Conservation (phyloP, 805 yeast genomes). For the Saccharomycopsis synnaedendra region DNA sequence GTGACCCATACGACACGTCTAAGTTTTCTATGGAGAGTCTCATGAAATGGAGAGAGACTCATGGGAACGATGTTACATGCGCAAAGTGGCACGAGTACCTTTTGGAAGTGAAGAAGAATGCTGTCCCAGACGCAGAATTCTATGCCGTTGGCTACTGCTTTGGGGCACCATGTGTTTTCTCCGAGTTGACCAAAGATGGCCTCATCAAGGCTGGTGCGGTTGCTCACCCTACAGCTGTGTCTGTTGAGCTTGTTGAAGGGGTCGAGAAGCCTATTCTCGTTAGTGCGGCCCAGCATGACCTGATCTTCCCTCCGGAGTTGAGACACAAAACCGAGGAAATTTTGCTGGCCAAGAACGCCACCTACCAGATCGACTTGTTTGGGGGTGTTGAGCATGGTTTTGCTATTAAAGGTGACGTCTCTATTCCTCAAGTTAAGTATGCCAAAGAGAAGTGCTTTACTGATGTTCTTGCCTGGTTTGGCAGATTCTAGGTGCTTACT, state of each 20-base stretch:
- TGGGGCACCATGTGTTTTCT: constrained; percentile 61
- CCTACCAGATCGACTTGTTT: constrained; percentile 51
- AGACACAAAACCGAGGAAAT: constrained; percentile 51
- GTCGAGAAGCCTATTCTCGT: constrained; percentile 56
- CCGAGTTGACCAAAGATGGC: constrained; percentile 23
- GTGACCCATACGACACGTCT: constrained; percentile 26
- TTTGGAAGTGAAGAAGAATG: constrained; percentile 30
- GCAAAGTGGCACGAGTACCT: constrained; percentile 41
- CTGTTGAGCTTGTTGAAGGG: constrained; percentile 50
- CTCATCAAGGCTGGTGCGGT: constrained; percentile 50
- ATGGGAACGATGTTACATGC: constrained; percentile 34
- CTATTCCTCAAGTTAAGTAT: constrained; percentile 18
- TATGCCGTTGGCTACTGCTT: constrained; percentile 70
- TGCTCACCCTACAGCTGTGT: constrained; percentile 77
- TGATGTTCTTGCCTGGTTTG: constrained; percentile 7
- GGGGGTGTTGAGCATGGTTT: constrained; percentile 72
- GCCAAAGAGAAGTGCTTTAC: constrained; percentile 3
- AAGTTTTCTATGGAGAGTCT: constrained; percentile 10
- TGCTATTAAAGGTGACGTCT: constrained; percentile 65
- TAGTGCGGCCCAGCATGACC: constrained; percentile 66
- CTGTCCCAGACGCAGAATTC: constrained; percentile 25
- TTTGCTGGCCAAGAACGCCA: constrained; percentile 39
- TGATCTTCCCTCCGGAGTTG: constrained; percentile 48
- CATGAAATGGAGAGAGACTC: constrained; percentile 41
- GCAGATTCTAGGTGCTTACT: neutral